Evolutionary conservation across 2,329 filamentous ascomycete species (phyloP), one percentile per base, ranked within the genome.

Genomic region (Fusarium papillatum): DNA sequence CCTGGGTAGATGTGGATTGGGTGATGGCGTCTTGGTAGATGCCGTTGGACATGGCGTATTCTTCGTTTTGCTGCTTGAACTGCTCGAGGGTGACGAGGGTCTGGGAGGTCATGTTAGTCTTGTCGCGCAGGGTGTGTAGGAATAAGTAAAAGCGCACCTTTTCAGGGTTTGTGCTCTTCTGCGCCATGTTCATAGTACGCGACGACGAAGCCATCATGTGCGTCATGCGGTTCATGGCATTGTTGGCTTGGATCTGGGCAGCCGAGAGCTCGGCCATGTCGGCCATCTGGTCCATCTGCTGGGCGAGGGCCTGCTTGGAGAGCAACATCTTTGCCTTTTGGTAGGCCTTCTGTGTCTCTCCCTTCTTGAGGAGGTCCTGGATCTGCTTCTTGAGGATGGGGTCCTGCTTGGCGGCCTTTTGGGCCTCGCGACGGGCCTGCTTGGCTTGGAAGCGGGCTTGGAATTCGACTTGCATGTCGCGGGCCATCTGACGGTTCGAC

Each of bases 1-100:
- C 83, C 31, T 31, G 31, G 31, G 31, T 31, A 31, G 31, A 31
- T 31, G 31, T 31, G 31, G 31, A 31, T 88, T 94, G 82, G 26
- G 91, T 92, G 73, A 96, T 96, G 71, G 95, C 94, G 81, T 96
- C 95, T 84, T 96, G 95, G 85, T 97, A 97, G 85, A 96, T 95
- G 77, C 92, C 89, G 83, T 91, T 91, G 81, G 87, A 89, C 85
- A 92, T 90, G 83, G 89, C 88, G 83, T 91, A 91, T 79, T 92
- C 90, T 81, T 92, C 90, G 84, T 91, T 92, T 80, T 92, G 90
- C 74, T 87, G 84, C 82, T 89, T 89, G 86, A 90, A 91, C 79
- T 91, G 89, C 80, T 92, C 90, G 76, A 92, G 87, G 10, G 90
- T 90, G 61, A 89, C 84, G 75, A 92, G 88, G 66, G 90, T 92